phyloP scores from a whole-genome alignment of 345 rosid genomes.

The Eucalyptus brandiana region DNA sequence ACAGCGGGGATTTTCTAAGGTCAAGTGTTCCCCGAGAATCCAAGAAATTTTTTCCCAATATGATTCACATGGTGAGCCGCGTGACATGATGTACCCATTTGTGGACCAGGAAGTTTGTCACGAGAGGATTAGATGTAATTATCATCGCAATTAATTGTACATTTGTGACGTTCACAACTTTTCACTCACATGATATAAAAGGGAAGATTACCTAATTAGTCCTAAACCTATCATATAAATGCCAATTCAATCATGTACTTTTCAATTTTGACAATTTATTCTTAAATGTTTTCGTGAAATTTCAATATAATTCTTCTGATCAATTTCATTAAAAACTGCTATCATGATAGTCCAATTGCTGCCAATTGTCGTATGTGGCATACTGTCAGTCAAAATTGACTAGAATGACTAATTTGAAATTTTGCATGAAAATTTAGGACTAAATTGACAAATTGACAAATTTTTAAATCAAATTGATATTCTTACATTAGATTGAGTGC shows the following conservation, averaged over 20 bases:
- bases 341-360: accelerated
- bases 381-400: accelerated
- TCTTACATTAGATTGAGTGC: background rate
- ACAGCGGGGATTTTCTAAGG: background rate
- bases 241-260: accelerated
- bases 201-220: no score
- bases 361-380: accelerated
- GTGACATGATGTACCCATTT: background rate
- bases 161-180: background rate
- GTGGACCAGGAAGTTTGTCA: background rate
- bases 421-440: accelerated
- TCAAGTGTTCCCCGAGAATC: background rate
- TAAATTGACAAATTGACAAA: background rate
- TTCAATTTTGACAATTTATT: no score
- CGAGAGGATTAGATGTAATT: background rate
- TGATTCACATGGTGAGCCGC: background rate
- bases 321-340: no score
- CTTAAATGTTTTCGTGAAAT: no score
- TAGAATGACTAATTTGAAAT: background rate
- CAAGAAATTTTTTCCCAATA: background rate
- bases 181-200: background rate
- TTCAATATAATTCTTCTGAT: accelerated
- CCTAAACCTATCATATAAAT: no score
- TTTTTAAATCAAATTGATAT: background rate
- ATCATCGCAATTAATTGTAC: background rate